phyloP scores from a whole-genome alignment of 306 rosid species.

The Castanea mollissima region DNA sequence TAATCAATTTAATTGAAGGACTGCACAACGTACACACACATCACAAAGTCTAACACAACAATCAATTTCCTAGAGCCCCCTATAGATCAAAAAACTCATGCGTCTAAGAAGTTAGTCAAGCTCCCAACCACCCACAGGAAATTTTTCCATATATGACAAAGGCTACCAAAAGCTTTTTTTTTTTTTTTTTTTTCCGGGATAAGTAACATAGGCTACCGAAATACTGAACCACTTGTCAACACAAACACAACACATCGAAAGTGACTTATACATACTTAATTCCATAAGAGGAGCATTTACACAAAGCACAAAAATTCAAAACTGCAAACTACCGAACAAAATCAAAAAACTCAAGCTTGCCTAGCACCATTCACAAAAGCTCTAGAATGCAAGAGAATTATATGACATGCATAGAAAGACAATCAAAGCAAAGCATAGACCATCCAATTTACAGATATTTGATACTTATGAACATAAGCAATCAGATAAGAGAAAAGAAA shows the following conservation, averaged over 20 bases:
- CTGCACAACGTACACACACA: no score
- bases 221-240: neutral
- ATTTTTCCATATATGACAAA: no score
- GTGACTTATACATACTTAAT: neutral
- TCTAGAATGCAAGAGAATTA: neutral
- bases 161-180: no score
- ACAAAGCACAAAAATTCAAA: neutral
- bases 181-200: no score
- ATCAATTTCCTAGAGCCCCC: no score
- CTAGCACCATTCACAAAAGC: neutral
- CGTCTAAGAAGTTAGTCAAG: no score
- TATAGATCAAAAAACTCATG: no score
- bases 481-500: neutral
- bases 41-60: no score
- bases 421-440: neutral
- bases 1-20: no score
- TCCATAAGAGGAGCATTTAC: neutral
- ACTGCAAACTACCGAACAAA: neutral
- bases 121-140: no score
- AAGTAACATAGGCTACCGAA: no score
- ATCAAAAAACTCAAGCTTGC: neutral
- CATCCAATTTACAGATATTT: neutral
- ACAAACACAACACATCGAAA: neutral
- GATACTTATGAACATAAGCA: slow-evolving; percentile 10
- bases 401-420: neutral